Evolutionary conservation across 2,329 filamentous ascomycete genomes (phyloP), one percentile per base, ranked within the genome.

Genomic region (Purpureocillium lavendulum): DNA sequence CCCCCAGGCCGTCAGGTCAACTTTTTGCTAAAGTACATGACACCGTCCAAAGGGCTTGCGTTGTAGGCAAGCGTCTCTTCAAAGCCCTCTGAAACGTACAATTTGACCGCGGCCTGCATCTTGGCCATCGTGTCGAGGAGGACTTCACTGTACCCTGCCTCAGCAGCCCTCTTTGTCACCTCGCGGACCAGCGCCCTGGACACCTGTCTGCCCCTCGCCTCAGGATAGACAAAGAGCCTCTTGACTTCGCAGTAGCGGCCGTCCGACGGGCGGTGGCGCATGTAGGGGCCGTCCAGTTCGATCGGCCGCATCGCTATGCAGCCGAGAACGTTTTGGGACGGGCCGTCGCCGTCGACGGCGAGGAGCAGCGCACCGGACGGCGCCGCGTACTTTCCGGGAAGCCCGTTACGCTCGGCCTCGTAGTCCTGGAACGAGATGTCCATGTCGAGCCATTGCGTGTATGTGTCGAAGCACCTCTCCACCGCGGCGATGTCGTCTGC

Each of bases 401-500:
- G 38, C 1, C 39, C 34, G n/a, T 43, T 42, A 3, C 54, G 28
- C 30, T 57, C 54, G 7, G 41, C 38, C 1, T 38, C 41, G 15
- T 51, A 56, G 38, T 54, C 41, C 36, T 57, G 53, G n/a, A 55
- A 53, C 2, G 49, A 42, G 6, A 55, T 38, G 30, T 57, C 53
- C 28, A 51, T 40, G 40, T 49, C 41, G 2, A 56, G 46, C 52
- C 54, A 55, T 18, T 49, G 38, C 1, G 48, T 48, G 16, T 55
- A 56, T 2, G 46, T 45, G 7, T 41, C 36, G 38, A 57, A 56
- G 41, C 54, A 55, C 4, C 38, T 36, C 2, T 39, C 39, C 0
- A 49, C 38, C 3, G 45, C 43, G 4, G 45, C 40, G 3, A 57
- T 12, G 30, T 57, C 54, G 4, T 31, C 11, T 1, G 44, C 14